A percentile compares a stretch with the other conserved stretches of the same genome.
These are phyloP conservation scores for Pyracantha coccinea DNA, from an alignment of 331 rosid species.

Conservation along the genomic window DNA sequence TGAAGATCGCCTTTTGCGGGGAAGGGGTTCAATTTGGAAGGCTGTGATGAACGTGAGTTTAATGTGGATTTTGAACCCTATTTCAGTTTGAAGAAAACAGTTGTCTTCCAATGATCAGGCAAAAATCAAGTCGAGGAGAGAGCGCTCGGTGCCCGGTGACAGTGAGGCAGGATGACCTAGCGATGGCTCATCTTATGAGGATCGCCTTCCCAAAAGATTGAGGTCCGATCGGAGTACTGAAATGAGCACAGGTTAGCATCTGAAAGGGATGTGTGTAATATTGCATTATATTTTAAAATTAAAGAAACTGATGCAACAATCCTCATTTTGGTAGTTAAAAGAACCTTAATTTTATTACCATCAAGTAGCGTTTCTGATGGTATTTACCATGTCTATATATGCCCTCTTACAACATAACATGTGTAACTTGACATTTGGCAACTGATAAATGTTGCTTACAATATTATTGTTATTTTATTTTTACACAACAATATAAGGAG, in stretches of 20 bases:
- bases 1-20: background rate
- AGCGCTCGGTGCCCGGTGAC: fast-evolving
- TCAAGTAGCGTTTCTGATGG: too few relatives aligned
- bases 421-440: too few relatives aligned
- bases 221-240: background rate
- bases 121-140: background rate
- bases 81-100: background rate
- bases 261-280: background rate
- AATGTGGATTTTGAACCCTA: background rate
- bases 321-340: too few relatives aligned
- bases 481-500: too few relatives aligned
- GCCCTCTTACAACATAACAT: too few relatives aligned
- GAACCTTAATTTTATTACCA: too few relatives aligned
- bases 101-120: background rate
- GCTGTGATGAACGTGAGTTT: background rate
- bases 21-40: background rate
- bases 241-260: background rate
- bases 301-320: too few relatives aligned
- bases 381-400: too few relatives aligned
- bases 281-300: too few relatives aligned
- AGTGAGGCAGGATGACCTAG: background rate
- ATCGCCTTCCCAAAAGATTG: background rate
- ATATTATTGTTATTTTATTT: too few relatives aligned
- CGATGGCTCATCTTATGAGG: background rate
- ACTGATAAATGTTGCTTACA: too few relatives aligned